Conservation (phyloP, 495 filamentous ascomycete genomes). For the Daldinia loculata region DNA sequence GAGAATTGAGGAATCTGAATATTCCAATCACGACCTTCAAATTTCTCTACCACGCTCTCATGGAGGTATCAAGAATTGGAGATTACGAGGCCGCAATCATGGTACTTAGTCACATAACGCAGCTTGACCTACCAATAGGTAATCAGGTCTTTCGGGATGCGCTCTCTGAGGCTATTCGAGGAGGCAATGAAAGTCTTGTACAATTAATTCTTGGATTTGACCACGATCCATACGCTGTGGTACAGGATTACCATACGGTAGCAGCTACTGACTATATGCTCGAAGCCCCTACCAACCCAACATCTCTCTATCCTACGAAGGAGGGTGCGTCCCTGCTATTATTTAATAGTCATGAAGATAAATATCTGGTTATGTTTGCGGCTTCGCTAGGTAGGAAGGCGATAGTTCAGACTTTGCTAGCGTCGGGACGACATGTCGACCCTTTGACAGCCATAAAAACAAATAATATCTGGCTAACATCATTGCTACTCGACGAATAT, state of each 20-base stretch:
- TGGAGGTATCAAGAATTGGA: not conserved
- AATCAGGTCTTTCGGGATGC: not conserved
- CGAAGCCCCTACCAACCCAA: not conserved
- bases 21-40: not conserved
- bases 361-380: not conserved
- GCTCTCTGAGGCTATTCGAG: not conserved
- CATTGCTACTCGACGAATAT: not conserved
- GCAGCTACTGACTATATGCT: not conserved
- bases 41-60: not conserved
- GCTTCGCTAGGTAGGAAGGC: not conserved
- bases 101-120: not conserved
- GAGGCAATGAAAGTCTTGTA: not conserved
- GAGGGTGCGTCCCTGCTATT: too few species aligned
- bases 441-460: accelerated
- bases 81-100: not conserved
- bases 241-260: not conserved
- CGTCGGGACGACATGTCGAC: not conserved
- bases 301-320: not conserved
- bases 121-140: not conserved
- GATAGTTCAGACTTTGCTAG: not conserved
- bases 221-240: accelerated
- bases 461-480: not conserved
- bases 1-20: not conserved
- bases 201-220: not conserved
- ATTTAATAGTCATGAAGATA: too few species aligned